These are phyloP conservation scores for Phyllosticta capitalensis DNA, from an alignment of 2,329 filamentous ascomycete species.

Conservation along the genomic window DNA sequence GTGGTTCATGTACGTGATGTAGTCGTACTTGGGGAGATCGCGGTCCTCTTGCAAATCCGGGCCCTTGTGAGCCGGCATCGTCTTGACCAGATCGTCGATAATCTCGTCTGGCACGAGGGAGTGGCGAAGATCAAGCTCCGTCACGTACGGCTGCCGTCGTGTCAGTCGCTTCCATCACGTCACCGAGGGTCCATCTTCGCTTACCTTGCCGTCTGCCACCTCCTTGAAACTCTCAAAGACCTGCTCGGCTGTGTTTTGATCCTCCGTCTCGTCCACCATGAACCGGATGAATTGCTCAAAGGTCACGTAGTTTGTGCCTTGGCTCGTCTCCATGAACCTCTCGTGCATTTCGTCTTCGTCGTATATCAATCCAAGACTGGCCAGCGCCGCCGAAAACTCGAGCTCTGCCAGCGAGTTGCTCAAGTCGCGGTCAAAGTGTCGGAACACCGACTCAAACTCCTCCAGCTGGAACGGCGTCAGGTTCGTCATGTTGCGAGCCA, in stretches of 20 bases:
- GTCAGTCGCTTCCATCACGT: background rate
- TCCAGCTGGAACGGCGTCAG: slow-evolving; percentile 95
- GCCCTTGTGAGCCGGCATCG: slow-evolving; percentile 76
- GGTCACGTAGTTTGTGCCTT: slow-evolving; percentile 68
- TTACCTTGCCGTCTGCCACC: slow-evolving; percentile 86
- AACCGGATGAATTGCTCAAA: slow-evolving; percentile 99
- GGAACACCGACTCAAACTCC: slow-evolving; percentile 96
- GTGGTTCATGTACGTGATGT: slow-evolving; percentile 93
- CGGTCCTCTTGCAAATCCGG: slow-evolving; percentile 81
- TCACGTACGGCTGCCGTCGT: slow-evolving; percentile 69
- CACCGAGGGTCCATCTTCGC: slow-evolving; percentile 13
- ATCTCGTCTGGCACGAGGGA: slow-evolving; percentile 93
- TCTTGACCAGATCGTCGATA: slow-evolving; percentile 81
- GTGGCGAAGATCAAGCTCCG: slow-evolving; percentile 91
- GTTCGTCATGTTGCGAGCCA: slow-evolving; percentile 97
- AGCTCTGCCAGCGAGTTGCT: slow-evolving; percentile 85
- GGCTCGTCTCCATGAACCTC: slow-evolving; percentile 81
- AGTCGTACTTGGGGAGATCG: slow-evolving; percentile 82
- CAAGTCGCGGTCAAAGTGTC: slow-evolving; percentile 91
- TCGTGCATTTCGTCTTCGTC: slow-evolving; percentile 98
- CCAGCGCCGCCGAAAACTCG: slow-evolving; percentile 90
- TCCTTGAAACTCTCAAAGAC: slow-evolving; percentile 97
- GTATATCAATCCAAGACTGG: slow-evolving; percentile 90
- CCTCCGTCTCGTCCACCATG: slow-evolving; percentile 98
- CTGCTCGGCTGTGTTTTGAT: slow-evolving; percentile 97